Evolutionary conservation across 164 flowering plant species (phyloP).

Genomic region (Berberis thunbergii): DNA sequence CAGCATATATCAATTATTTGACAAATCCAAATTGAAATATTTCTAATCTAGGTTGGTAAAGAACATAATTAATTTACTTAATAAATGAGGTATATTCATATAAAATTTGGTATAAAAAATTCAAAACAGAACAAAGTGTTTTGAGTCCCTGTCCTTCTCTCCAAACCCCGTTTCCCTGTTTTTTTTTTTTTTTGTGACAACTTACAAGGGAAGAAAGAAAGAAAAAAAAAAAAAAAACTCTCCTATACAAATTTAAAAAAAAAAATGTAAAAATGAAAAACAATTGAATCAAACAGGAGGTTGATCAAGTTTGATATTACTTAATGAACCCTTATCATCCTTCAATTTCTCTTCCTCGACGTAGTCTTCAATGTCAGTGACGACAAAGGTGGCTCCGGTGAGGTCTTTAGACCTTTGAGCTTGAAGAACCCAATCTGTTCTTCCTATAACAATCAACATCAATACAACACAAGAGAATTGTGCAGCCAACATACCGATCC

Average conservation of each 20-base stretch:
- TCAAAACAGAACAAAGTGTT: background rate
- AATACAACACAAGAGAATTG: slow-evolving; percentile 45
- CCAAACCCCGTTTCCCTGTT: background rate
- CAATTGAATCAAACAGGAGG: slow-evolving; percentile 2
- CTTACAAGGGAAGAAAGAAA: background rate
- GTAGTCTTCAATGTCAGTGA: slow-evolving; percentile 4
- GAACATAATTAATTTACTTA: too few species aligned
- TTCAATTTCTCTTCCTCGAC: slow-evolving; percentile 7
- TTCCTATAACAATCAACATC: slow-evolving; percentile 41
- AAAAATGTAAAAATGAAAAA: background rate
- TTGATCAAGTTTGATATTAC: background rate
- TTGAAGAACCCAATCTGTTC: slow-evolving; percentile 51
- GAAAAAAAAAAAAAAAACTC: background rate
- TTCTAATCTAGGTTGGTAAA: too few species aligned
- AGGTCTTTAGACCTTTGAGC: slow-evolving; percentile 47
- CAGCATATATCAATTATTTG: too few species aligned
- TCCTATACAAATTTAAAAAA: slow-evolving; percentile 4
- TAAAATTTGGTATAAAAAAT: too few species aligned
- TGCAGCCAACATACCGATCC: slow-evolving; percentile 68
- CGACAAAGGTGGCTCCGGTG: slow-evolving; percentile 16
- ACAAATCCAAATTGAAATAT: too few species aligned
- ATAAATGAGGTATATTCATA: too few species aligned
- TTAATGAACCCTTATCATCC: slow-evolving; percentile 1
- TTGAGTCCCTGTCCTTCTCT: background rate
- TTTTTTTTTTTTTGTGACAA: background rate